Conservation (phyloP, 495 filamentous ascomycete species). For the Evernia prunastri region DNA sequence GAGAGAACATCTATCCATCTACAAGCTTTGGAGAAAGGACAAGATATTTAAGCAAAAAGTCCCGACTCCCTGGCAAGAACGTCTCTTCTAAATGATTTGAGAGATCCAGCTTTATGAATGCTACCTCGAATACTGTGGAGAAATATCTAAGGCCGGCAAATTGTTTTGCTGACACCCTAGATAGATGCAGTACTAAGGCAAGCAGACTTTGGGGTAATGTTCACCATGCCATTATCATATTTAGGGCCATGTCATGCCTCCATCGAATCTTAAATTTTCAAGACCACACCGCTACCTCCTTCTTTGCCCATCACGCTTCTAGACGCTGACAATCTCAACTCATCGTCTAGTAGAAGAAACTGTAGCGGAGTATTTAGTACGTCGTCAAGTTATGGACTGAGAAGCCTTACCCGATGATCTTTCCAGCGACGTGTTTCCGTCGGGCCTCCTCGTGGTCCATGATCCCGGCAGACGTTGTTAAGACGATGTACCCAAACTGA, state of each 20-base stretch:
- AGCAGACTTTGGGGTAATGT: no score
- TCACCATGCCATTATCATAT: not conserved
- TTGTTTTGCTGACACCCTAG: not conserved
- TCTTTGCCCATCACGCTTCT: not conserved
- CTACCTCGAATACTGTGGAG: not conserved
- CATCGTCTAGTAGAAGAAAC: constrained; percentile 17
- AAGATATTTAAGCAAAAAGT: not conserved
- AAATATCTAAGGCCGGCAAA: not conserved
- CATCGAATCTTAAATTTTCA: not conserved
- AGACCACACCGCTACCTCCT: not conserved
- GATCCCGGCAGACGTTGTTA: constrained; percentile 97
- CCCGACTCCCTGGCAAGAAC: not conserved
- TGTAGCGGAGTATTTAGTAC: not conserved
- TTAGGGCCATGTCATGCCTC: not conserved
- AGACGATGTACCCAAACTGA: constrained; percentile 99
- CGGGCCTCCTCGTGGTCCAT: constrained; percentile 99
- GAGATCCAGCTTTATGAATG: not conserved
- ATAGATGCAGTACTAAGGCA: not conserved
- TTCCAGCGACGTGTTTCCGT: constrained; percentile 93
- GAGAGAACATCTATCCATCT: not conserved
- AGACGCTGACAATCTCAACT: not conserved
- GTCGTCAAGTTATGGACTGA: not conserved
- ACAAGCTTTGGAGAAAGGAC: not conserved
- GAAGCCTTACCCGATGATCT: constrained; percentile 50
- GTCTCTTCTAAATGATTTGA: not conserved